Conservation (phyloP, 2,329 filamentous ascomycete species). For the Aspergillus tamarii region DNA sequence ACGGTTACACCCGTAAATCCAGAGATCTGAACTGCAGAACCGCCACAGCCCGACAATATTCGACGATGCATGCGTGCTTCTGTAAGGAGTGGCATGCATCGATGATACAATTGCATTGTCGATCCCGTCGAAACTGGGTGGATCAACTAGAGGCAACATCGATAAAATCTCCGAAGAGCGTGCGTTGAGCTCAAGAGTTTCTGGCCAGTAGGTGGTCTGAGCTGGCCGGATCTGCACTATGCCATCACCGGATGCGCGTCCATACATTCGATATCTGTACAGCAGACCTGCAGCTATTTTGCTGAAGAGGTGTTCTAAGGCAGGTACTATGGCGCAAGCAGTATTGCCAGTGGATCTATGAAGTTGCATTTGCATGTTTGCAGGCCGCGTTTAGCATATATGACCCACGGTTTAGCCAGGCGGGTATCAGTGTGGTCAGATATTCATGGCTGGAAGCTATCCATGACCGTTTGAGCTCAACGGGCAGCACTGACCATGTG, state of each 20-base stretch:
- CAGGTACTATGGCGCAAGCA: background rate
- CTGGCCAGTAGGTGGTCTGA: background rate
- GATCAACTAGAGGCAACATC: background rate
- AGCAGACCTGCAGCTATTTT: background rate
- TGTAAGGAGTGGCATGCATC: background rate
- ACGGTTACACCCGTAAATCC: conserved; percentile 9
- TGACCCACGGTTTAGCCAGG: background rate
- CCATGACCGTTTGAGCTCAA: background rate
- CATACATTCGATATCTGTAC: background rate
- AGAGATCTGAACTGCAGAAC: conserved; percentile 6
- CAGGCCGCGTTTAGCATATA: background rate
- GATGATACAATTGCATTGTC: conserved; percentile 10
- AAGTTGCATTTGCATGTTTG: background rate
- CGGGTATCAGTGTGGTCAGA: background rate
- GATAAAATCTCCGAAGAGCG: conserved; percentile 7
- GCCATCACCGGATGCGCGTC: background rate
- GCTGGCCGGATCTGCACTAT: conserved; percentile 1
- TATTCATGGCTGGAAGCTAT: background rate
- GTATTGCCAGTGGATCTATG: background rate
- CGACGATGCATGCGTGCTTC: background rate
- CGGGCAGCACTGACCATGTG: background rate
- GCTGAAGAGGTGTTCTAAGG: background rate
- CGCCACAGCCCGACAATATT: conserved; percentile 4
- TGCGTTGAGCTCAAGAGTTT: background rate
- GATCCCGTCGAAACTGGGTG: conserved; percentile 6